A percentile compares a stretch with the other conserved stretches of the same genome.
Evolutionary conservation across 768 basidiomycete species (phyloP).

Genomic region (Leccinum rimulosum): DNA sequence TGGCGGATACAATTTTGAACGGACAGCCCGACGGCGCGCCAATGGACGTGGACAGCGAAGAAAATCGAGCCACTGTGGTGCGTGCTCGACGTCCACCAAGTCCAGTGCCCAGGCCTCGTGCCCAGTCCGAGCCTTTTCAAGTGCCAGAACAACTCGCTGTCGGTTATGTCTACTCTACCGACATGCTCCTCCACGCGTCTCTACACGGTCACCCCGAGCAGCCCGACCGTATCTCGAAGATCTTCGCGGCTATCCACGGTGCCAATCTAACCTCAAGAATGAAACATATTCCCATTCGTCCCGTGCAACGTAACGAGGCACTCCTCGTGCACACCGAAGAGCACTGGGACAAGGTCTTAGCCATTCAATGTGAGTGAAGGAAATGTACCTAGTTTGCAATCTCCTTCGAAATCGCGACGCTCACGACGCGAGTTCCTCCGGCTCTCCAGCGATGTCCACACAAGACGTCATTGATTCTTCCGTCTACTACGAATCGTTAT

Average conservation of each 20-base stretch:
- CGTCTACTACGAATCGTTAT: slow-evolving; percentile 85
- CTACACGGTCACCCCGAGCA: slow-evolving; percentile 72
- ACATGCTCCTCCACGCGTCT: slow-evolving; percentile 84
- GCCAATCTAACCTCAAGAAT: slow-evolving; percentile 65
- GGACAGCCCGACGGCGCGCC: slow-evolving; percentile 20
- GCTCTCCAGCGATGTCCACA: slow-evolving; percentile 59
- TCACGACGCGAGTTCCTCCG: slow-evolving; percentile 17
- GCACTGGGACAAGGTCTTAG: slow-evolving; percentile 88
- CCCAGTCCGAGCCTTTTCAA: slow-evolving; percentile 34
- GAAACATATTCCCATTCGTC: slow-evolving; percentile 73
- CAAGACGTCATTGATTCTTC: slow-evolving; percentile 76
- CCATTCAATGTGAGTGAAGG: slow-evolving; percentile 67
- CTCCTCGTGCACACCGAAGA: slow-evolving; percentile 87
- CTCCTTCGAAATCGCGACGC: slow-evolving; percentile 5
- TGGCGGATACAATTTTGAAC: slow-evolving; percentile 11
- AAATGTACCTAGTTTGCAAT: slow-evolving; percentile 1
- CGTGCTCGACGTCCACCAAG: slow-evolving; percentile 18
- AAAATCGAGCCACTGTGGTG: background rate
- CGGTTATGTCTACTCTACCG: slow-evolving; percentile 82
- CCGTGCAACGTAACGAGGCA: slow-evolving; percentile 74
- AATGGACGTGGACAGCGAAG: slow-evolving; percentile 31
- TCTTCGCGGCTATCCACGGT: slow-evolving; percentile 63
- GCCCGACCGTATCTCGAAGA: slow-evolving; percentile 73
- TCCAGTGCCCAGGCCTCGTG: slow-evolving; percentile 19
- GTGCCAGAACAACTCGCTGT: slow-evolving; percentile 38